These are phyloP conservation scores for Thielaviopsis populi DNA, from an alignment of 2,329 filamentous ascomycete species.

Conservation along the genomic window DNA sequence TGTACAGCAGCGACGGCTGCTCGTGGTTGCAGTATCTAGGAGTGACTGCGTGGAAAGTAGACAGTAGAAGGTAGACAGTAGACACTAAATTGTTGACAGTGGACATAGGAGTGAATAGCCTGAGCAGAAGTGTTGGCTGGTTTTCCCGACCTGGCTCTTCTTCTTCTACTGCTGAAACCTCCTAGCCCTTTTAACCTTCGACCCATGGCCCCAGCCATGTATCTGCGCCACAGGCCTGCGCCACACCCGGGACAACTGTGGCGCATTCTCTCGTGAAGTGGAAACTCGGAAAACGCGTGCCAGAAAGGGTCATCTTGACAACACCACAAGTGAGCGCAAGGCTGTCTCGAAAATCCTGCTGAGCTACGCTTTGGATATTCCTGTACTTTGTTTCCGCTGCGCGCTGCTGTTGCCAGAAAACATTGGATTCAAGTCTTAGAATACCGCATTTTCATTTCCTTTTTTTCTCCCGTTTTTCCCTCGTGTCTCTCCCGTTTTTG, in stretches of 20 bases:
- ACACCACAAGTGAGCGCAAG: slow-evolving; percentile 21
- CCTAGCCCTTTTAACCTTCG: too few species aligned
- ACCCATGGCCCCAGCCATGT: not conserved
- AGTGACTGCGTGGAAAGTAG: too few species aligned
- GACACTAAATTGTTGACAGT: too few species aligned
- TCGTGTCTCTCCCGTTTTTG: not conserved
- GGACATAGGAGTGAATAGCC: too few species aligned
- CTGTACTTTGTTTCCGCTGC: slow-evolving; percentile 8
- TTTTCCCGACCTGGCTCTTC: too few species aligned
- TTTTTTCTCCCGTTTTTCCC: not conserved
- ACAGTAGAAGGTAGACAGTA: too few species aligned
- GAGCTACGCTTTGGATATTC: slow-evolving; percentile 19
- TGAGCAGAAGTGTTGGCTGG: too few species aligned
- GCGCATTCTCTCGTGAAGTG: not conserved
- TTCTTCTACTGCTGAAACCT: too few species aligned
- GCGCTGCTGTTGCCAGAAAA: not conserved
- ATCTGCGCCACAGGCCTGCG: not conserved
- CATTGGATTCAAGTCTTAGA: not conserved
- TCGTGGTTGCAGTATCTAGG: too few species aligned
- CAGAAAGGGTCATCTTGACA: not conserved
- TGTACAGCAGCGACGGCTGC: too few species aligned
- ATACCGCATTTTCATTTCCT: slow-evolving; percentile 6
- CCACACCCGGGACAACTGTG: not conserved
- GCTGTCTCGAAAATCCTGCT: slow-evolving; percentile 23
- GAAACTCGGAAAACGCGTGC: not conserved